Evolutionary conservation across 75 land plant species (phyloP), one percentile per base, ranked within the genome.

Genomic region (Sequoia sempervirens): DNA sequence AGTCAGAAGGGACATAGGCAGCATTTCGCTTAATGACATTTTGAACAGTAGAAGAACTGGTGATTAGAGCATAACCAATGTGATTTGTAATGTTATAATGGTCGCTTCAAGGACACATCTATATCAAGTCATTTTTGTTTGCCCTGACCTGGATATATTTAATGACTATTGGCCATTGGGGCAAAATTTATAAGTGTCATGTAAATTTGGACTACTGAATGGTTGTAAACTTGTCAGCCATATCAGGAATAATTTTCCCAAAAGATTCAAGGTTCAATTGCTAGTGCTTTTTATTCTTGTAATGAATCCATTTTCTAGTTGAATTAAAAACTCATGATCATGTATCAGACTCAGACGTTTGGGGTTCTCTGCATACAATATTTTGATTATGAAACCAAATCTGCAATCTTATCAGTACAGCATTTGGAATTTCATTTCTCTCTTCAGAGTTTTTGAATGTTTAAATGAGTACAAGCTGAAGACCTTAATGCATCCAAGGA

Each of bases 1-100:
- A 37, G 87, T 96, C 81, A 95, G 95, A 83, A 92, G 90, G 81
- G 94, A 96, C 69, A 97, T 97, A 82, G 90, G 95, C 83, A 83
- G 90, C 82, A 82, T 97, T 86, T 83, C 91, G 75, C 85, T 97
- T 79, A 79, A 88, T 81, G 99, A 97, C 85, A 93, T 97, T 85
- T 87, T 94, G 52, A 72, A 66, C 87, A 88, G 92, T 83, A 91
- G 83, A 79, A 79, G 79, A 50, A 74, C 87, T 78, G 89, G 82
- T 89, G 72, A 34, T 47, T 52, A 47, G 38, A 81, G 47, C 64
- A 53, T 52, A 52, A 36, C 64, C 54, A 17, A 80, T 84, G 14
- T 52, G 46, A 52, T 54, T 80, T 80, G 46, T 58, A 84, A 76
- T 84, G 82, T 26, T 50, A 80, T 80, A 34, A 15, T n/a, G 46